Evolutionary conservation across 148 eudicot species (phyloP).

Genomic region (Arctostaphylos glauca): DNA sequence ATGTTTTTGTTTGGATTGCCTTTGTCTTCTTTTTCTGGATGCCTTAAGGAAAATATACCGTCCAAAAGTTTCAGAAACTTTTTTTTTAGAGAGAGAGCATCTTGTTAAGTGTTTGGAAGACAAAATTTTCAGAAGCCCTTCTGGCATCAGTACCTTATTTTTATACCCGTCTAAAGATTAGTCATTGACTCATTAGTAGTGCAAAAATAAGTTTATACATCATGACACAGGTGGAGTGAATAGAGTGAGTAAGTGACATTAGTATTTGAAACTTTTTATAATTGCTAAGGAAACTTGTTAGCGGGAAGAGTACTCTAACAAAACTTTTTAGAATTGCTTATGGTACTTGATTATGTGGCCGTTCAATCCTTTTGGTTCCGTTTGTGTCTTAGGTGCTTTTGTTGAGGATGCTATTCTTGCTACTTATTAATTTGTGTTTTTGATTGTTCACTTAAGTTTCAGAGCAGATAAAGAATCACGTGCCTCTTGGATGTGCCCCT

Average conservation of each 20-base stretch:
- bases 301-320: too few relatives aligned
- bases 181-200: neutral
- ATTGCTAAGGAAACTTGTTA: neutral
- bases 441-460: neutral
- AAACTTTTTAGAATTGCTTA: neutral
- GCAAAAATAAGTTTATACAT: neutral
- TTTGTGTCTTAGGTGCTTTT: neutral
- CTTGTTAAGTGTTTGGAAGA: neutral
- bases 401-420: neutral
- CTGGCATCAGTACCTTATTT: neutral
- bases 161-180: neutral
- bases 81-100: neutral
- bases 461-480: neutral
- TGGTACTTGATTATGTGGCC: neutral
- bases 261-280: neutral
- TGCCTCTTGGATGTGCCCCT: neutral
- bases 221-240: neutral
- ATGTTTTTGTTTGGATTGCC: neutral
- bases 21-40: neutral
- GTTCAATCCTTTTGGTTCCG: neutral
- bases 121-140: neutral
- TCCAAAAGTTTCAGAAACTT: neutral
- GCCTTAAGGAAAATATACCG: neutral
- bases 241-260: conserved; percentile 1
- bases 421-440: neutral